A percentile compares a stretch with the other conserved stretches of the same genome.
Evolutionary conservation across 2,329 filamentous ascomycete species (phyloP).

Genomic region (Endoconidiophora laricicola): DNA sequence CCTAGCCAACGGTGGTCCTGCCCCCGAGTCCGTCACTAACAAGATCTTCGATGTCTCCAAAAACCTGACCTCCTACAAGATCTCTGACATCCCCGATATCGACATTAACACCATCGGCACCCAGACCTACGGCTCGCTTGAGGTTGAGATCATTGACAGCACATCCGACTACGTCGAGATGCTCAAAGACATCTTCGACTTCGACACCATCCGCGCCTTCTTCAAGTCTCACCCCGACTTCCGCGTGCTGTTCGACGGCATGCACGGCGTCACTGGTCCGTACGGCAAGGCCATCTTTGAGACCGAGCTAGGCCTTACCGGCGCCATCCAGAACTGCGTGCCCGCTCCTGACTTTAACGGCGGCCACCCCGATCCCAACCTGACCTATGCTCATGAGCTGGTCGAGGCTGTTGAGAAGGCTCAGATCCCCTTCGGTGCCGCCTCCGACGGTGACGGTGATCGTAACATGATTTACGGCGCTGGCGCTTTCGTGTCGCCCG

Average conservation of each 20-base stretch:
- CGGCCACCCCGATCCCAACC: slow-evolving; percentile 93
- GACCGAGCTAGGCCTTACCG: slow-evolving; percentile 71
- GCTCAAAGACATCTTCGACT: slow-evolving; percentile 98
- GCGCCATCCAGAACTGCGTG: slow-evolving; percentile 72
- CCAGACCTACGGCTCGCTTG: slow-evolving; percentile 67
- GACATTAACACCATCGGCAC: slow-evolving; percentile 72
- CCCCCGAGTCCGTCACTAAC: slow-evolving; percentile 91
- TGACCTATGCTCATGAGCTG: slow-evolving; percentile 88
- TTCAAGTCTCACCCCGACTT: slow-evolving; percentile 76
- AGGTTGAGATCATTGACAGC: slow-evolving; percentile 92
- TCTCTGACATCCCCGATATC: slow-evolving; percentile 70
- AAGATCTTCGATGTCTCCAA: slow-evolving; percentile 93
- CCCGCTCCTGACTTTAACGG: slow-evolving; percentile 92
- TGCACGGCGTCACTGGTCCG: slow-evolving; percentile 86
- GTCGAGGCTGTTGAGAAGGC: slow-evolving; percentile 88
- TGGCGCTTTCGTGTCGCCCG: slow-evolving; percentile 88
- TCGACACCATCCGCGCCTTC: slow-evolving; percentile 88
- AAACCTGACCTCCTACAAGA: slow-evolving; percentile 79
- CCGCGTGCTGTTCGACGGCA: slow-evolving; percentile 90
- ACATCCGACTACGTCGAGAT: slow-evolving; percentile 82
- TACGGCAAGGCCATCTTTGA: slow-evolving; percentile 94
- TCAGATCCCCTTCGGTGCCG: slow-evolving; percentile 86
- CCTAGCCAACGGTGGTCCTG: slow-evolving; percentile 85
- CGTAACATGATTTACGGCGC: slow-evolving; percentile 99
- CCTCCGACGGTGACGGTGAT: slow-evolving; percentile 92